Base-by-base conservation (phyloP, 495 filamentous ascomycete species). In the Parmelia sp. region DNA sequence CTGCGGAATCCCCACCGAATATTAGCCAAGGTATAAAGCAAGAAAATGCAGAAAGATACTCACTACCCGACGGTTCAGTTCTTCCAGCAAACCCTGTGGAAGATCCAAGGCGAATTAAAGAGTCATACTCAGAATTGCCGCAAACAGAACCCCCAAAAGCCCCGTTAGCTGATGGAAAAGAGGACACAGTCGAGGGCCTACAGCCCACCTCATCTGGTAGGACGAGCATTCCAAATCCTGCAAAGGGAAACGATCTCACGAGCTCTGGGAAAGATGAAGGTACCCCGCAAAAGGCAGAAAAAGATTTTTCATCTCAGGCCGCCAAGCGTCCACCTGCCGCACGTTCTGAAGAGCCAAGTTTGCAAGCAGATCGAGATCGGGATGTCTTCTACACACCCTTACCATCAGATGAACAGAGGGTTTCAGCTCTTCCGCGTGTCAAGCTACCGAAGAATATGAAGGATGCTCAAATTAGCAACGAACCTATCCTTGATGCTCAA, bases 371-470 rank as follows among this genome's bases (percentile, higher is more conserved):
- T 58, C 75, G 78, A 42, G 77, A 80, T 59, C 78, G 83, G 68
- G 85, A 90, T 70, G 79, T 80, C 27, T 87, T 86, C 69, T 86
- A 84, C 67, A 71, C 76, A 31, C 80, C 79, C 14, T 80, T 83
- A 8, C 70, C 67, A 17, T 72, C 79, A 60, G 71, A 73, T 19
- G 75, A 75, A 27, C 71, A 80, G 7, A 77, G 80, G 9, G 64
- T 80, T 12, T 88, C 84, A 11, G 81, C 82, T 21, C 70, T 85
- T 33, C 85, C 86, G 21, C 72, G 79, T 62, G 75, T 81, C 19
- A 88, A 86, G 68, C 71, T 90, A 55, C 88, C 86, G 0, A 78
- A 84, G 63, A 71, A 77, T 58, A 73, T 78, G 0, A 80, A 79
- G 61, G 71, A 78, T 49, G 71, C 62, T 17, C 83, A 86, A 70